Conservation (phyloP, 2,329 filamentous ascomycete species). For the Cladophialophora exuberans region DNA sequence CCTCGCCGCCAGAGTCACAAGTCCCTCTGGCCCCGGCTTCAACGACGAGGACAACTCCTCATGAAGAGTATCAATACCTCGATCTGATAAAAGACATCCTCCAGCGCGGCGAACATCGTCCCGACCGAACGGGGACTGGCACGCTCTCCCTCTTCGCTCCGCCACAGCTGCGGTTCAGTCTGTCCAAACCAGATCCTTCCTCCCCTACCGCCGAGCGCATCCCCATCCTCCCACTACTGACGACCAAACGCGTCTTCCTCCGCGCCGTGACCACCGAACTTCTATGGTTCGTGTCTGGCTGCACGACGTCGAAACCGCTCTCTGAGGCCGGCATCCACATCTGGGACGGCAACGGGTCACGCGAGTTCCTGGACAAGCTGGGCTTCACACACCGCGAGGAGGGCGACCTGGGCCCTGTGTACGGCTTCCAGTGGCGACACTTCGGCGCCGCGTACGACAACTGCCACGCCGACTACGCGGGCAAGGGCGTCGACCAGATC, state of each 20-base stretch:
- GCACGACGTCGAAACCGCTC: slow-evolving; percentile 77
- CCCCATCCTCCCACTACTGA: slow-evolving; percentile 85
- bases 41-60: slow-evolving; percentile 41
- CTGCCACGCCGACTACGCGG: slow-evolving; percentile 77
- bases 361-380: slow-evolving; percentile 83
- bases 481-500: slow-evolving; percentile 90
- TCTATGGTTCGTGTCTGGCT: slow-evolving; percentile 90
- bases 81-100: slow-evolving; percentile 86
- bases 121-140: slow-evolving; percentile 91
- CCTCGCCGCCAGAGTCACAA: not conserved
- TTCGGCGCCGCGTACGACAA: slow-evolving; percentile 91
- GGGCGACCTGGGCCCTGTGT: slow-evolving; percentile 92
- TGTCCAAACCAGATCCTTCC: slow-evolving; percentile 60
- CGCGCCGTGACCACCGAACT: slow-evolving; percentile 89
- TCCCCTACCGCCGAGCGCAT: slow-evolving; percentile 44
- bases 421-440: slow-evolving; percentile 98
- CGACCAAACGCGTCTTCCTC: slow-evolving; percentile 94
- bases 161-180: slow-evolving; percentile 79
- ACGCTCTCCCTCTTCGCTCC: slow-evolving; percentile 90
- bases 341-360: slow-evolving; percentile 96
- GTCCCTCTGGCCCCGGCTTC: not conserved
- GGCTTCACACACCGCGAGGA: slow-evolving; percentile 79
- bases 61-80: slow-evolving; percentile 95
- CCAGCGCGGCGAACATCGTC: slow-evolving; percentile 79
- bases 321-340: slow-evolving; percentile 86